A percentile compares a stretch with the other conserved stretches of the same genome.
These are phyloP conservation scores for Canavalia ensiformis DNA, from an alignment of 306 rosid genomes.

Conservation along the genomic window DNA sequence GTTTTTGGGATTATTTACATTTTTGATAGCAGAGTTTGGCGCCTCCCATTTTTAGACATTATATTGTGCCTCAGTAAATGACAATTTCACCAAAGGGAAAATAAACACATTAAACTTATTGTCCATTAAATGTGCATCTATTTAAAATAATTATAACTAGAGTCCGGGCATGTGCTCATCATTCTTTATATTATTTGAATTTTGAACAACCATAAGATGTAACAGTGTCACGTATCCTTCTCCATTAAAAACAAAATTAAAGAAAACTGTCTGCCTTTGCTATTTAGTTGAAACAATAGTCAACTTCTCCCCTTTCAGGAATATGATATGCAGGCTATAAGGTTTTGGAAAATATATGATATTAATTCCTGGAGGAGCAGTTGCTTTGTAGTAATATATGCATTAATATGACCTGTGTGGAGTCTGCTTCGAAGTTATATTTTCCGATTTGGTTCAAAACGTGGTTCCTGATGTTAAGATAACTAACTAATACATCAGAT, in stretches of 20 bases:
- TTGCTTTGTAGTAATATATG: conserved; percentile 4
- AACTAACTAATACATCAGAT: not conserved
- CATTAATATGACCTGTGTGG: conserved; percentile 3
- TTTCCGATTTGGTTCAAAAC: conserved; percentile 18
- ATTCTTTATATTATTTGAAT: not conserved
- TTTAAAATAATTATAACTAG: not conserved
- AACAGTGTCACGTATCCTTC: not conserved
- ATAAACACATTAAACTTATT: not conserved
- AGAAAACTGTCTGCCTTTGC: not conserved
- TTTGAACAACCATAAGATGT: not conserved
- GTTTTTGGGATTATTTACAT: conserved; percentile 3
- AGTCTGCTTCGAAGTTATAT: not conserved
- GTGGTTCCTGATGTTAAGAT: conserved; percentile 9
- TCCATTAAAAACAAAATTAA: not conserved
- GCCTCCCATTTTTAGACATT: conserved; percentile 36
- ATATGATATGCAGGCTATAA: not conserved
- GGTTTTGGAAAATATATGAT: not conserved
- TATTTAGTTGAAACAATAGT: conserved; percentile 6
- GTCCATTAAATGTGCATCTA: not conserved
- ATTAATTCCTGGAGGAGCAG: not conserved
- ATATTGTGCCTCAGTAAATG: not conserved
- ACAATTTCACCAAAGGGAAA: conserved; percentile 8
- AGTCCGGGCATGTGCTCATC: not conserved
- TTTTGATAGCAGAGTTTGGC: not conserved
- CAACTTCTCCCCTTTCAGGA: not conserved